Conservation (phyloP, 2,329 filamentous ascomycete genomes). For the Trichophyton simii region DNA sequence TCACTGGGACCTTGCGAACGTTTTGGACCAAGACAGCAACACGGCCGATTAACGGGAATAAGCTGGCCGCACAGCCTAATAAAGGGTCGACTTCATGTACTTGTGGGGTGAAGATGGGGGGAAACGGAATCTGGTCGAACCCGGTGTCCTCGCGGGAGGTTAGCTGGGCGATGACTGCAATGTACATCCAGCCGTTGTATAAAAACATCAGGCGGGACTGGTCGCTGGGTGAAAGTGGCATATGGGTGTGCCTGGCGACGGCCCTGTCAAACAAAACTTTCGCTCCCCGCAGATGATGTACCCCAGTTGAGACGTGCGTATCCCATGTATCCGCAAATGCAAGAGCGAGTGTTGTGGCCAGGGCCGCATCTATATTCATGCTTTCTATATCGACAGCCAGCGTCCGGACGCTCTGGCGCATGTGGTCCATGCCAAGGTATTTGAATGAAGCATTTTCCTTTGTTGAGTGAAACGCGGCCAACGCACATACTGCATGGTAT, state of each 20-base stretch:
- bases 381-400: constrained; percentile 48
- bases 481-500: constrained; percentile 54
- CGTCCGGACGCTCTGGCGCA: constrained; percentile 50
- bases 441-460: constrained; percentile 46
- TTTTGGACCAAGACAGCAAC: constrained; percentile 54
- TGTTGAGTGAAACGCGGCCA: constrained; percentile 57
- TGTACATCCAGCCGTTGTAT: constrained; percentile 60
- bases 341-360: constrained; percentile 57
- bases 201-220: constrained; percentile 50
- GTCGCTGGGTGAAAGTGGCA: constrained; percentile 33
- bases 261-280: constrained; percentile 51
- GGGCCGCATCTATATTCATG: constrained; percentile 52
- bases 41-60: constrained; percentile 56
- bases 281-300: constrained; percentile 56
- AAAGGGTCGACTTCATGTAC: constrained; percentile 54
- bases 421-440: constrained; percentile 55
- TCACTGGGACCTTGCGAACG: constrained; percentile 43
- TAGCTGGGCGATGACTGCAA: constrained; percentile 58
- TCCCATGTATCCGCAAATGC: constrained; percentile 63
- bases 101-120: constrained; percentile 27
- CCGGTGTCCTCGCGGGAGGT: constrained; percentile 50
- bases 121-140: constrained; percentile 32
- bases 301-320: constrained; percentile 54
- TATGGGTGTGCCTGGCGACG: constrained; percentile 33
- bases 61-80: constrained; percentile 55